Percentiles rank a stretch among this genome's conserved stretches.
Evolutionary conservation across 2,329 filamentous ascomycete species (phyloP).

Genomic region (Chaetomiaceae sp.): DNA sequence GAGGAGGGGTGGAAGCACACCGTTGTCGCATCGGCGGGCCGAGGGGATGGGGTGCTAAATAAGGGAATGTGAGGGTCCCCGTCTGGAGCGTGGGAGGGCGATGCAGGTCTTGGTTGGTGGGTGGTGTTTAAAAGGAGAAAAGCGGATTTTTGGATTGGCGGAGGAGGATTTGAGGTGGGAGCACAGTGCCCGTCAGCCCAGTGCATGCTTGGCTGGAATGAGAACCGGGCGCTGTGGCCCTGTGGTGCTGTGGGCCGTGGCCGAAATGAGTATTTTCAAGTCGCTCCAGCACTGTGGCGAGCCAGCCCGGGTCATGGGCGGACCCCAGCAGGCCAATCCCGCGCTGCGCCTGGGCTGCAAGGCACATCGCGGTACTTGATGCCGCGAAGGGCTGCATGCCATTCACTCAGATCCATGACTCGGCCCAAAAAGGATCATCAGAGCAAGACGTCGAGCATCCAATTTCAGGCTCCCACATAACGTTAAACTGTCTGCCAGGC

Average conservation of each 20-base stretch:
- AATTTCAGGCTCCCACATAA: too few species aligned
- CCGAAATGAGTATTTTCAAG: slow-evolving; percentile 9
- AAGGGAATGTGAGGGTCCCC: not conserved
- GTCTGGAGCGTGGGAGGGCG: not conserved
- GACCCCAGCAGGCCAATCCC: not conserved
- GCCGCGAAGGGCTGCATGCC: not conserved
- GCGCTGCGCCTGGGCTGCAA: slow-evolving; percentile 7
- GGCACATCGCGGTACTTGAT: slow-evolving; percentile 12
- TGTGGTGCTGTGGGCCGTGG: not conserved
- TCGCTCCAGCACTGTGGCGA: slow-evolving; percentile 12
- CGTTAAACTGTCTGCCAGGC: too few species aligned
- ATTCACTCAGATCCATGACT: slow-evolving; percentile 8
- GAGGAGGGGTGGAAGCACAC: slow-evolving; percentile 9
- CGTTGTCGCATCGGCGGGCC: slow-evolving; percentile 4
- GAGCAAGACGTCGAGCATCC: too few species aligned
- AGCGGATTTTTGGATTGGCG: slow-evolving; percentile 26
- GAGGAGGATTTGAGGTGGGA: slow-evolving; percentile 21
- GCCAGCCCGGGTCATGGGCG: not conserved
- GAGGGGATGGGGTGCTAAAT: slow-evolving; percentile 2
- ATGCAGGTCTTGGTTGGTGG: not conserved
- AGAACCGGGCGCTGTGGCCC: slow-evolving; percentile 1
- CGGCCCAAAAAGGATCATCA: not conserved
- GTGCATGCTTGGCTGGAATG: slow-evolving; percentile 9
- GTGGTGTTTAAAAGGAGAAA: slow-evolving; percentile 23
- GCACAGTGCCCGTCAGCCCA: slow-evolving; percentile 18